A percentile compares a stretch with the other conserved stretches of the same genome.
These are phyloP conservation scores for Lentinula boryana DNA, from an alignment of 768 basidiomycete genomes.

Conservation along the genomic window DNA sequence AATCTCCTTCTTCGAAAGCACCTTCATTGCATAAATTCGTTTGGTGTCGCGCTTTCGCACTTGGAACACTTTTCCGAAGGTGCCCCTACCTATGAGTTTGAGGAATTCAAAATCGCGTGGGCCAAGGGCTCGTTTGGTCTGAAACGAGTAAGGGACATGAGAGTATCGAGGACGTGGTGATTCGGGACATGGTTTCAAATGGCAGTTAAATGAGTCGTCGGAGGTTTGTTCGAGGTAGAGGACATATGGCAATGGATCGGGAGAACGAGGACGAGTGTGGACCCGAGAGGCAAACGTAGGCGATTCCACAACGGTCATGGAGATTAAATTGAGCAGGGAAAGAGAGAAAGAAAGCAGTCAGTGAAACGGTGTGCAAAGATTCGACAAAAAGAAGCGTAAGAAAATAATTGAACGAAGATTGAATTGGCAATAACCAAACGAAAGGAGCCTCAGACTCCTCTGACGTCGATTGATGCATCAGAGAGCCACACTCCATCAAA, in stretches of 20 bases:
- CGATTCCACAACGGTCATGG: background rate
- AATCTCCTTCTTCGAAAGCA: conserved; percentile 97
- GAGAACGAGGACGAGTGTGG: background rate
- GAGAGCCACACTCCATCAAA: no score
- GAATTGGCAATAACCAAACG: background rate
- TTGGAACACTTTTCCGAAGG: conserved; percentile 98
- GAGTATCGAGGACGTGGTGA: background rate
- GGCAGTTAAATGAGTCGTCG: background rate
- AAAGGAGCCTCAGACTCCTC: background rate
- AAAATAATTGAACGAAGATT: background rate
- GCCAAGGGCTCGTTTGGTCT: conserved; percentile 84
- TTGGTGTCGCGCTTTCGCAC: conserved; percentile 97
- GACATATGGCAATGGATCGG: conserved; percentile 2
- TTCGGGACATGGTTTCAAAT: conserved; percentile 7
- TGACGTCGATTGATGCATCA: background rate
- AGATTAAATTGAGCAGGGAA: background rate
- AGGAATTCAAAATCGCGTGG: conserved; percentile 98
- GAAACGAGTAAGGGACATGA: conserved; percentile 14
- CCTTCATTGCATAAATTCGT: conserved; percentile 99
- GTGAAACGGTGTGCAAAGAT: background rate
- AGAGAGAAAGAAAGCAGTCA: background rate
- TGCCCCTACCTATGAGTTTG: conserved; percentile 96
- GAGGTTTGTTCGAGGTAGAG: background rate
- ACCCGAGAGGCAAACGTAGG: background rate
- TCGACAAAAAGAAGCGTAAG: background rate